phyloP scores from a whole-genome alignment of 225 moss, liverwort and hornwort genomes.

The Pleurozium schreberi region DNA sequence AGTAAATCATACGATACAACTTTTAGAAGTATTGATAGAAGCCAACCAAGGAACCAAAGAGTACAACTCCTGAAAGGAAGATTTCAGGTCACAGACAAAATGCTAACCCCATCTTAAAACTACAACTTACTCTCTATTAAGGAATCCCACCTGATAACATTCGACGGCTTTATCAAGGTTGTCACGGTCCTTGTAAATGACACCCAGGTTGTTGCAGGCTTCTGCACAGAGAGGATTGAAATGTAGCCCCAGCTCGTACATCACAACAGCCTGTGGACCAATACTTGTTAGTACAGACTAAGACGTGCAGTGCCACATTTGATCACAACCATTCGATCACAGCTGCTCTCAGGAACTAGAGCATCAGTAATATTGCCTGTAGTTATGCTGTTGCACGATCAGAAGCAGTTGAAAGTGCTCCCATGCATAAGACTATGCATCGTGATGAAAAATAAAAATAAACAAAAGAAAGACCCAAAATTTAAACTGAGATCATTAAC shows the following conservation, averaged over 20 bases:
- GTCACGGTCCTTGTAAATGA: slow-evolving; percentile 97
- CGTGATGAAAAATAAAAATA: not conserved
- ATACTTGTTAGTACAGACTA: not conserved
- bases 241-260: slow-evolving; percentile 99
- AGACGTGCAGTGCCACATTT: not conserved
- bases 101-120: not conserved
- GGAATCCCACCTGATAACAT: slow-evolving; percentile 72
- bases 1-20: not conserved
- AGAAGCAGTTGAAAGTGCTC: not conserved
- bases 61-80: not conserved
- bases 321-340: not conserved
- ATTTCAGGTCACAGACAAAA: not conserved
- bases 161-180: slow-evolving; percentile 98
- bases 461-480: too few species aligned
- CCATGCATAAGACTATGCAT: not conserved
- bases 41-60: not conserved
- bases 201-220: slow-evolving; percentile 98
- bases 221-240: slow-evolving; percentile 99
- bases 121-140: not conserved
- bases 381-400: not conserved
- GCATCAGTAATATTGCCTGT: not conserved
- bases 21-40: not conserved
- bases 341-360: not conserved
- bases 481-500: not conserved
- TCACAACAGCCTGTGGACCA: slow-evolving; percentile 73